Percentiles rank a stretch among this genome's conserved stretches.
These are phyloP conservation scores for Periconia macrospinosa DNA, from an alignment of 2,329 filamentous ascomycete species.

Conservation along the genomic window DNA sequence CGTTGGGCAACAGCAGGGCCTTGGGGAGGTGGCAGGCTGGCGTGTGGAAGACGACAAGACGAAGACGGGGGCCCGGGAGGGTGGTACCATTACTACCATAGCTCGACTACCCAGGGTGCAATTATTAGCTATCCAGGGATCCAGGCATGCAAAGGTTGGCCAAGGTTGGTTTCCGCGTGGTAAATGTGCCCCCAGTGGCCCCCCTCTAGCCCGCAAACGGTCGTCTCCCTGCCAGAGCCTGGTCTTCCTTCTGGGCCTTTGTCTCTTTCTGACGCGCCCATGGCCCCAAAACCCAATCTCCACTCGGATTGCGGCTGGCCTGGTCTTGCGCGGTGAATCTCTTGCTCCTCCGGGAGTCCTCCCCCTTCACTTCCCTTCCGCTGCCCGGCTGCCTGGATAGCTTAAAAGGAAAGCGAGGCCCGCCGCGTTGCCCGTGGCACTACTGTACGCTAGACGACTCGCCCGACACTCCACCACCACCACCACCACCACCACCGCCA, in stretches of 20 bases:
- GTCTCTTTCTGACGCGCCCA: too few relatives aligned
- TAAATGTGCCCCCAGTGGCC: too few relatives aligned
- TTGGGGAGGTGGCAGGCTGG: conserved; percentile 12
- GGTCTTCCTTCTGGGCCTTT: not conserved
- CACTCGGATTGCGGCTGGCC: too few relatives aligned
- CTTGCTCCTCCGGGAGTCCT: too few relatives aligned
- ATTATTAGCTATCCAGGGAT: too few relatives aligned
- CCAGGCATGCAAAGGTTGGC: too few relatives aligned
- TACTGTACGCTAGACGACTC: conserved; percentile 19
- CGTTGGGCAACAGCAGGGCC: conserved; percentile 9
- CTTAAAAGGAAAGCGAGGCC: conserved; percentile 10
- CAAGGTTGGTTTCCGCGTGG: conserved; percentile 35
- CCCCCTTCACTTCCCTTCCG: conserved; percentile 14
- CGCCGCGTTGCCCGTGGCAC: conserved; percentile 19
- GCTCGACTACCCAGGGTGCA: conserved; percentile 20
- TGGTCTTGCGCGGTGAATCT: too few relatives aligned
- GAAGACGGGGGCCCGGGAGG: conserved; percentile 18
- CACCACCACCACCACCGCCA: conserved; percentile 18
- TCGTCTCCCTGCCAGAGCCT: too few relatives aligned
- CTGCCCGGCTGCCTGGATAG: conserved; percentile 28
- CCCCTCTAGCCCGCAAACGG: too few relatives aligned
- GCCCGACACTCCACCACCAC: too few relatives aligned
- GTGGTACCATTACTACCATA: conserved; percentile 28
- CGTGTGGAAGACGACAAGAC: too few relatives aligned
- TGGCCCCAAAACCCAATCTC: too few relatives aligned